Evolutionary conservation across 2,329 filamentous ascomycete genomes (phyloP).

Genomic region (Clonostachys sp.): DNA sequence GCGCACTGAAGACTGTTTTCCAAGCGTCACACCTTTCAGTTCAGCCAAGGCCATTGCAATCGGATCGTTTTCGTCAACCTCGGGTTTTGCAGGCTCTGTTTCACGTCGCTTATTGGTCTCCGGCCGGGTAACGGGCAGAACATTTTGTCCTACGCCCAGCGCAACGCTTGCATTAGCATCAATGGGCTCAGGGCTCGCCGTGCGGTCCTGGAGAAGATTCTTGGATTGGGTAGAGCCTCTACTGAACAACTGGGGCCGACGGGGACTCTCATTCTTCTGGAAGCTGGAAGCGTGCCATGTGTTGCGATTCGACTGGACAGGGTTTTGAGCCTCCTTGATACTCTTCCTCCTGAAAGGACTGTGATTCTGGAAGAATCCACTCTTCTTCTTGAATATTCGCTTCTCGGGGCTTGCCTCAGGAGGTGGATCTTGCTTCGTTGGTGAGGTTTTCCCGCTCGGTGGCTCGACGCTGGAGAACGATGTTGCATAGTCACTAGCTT

Average conservation of each 20-base stretch:
- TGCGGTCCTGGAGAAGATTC: slow-evolving; percentile 33
- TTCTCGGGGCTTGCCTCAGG: slow-evolving; percentile 55
- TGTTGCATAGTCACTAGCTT: slow-evolving; percentile 84
- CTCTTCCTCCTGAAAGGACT: slow-evolving; percentile 93
- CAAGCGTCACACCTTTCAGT: slow-evolving; percentile 73
- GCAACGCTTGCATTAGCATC: slow-evolving; percentile 91
- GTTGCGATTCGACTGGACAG: slow-evolving; percentile 41
- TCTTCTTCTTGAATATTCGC: slow-evolving; percentile 65
- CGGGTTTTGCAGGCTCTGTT: slow-evolving; percentile 21
- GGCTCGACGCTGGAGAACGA: slow-evolving; percentile 85
- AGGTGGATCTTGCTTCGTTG: slow-evolving; percentile 57
- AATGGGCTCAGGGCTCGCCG: slow-evolving; percentile 74
- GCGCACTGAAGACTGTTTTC: slow-evolving; percentile 75
- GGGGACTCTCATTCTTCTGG: slow-evolving; percentile 19
- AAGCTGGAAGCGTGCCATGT: slow-evolving; percentile 49
- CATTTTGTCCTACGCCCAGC: slow-evolving; percentile 91
- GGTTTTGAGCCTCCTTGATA: slow-evolving; percentile 59
- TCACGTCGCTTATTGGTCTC: slow-evolving; percentile 60
- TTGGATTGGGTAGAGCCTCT: slow-evolving; percentile 23
- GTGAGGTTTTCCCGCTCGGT: slow-evolving; percentile 68
- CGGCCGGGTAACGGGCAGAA: slow-evolving; percentile 73
- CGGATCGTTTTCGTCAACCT: slow-evolving; percentile 68
- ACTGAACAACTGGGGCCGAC: slow-evolving; percentile 32
- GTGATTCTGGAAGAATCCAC: slow-evolving; percentile 88
- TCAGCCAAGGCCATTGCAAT: slow-evolving; percentile 92